Percentiles rank a stretch among this genome's conserved stretches.
phyloP scores from a whole-genome alignment of 495 filamentous ascomycete species.

The Aspergillus avenaceus region DNA sequence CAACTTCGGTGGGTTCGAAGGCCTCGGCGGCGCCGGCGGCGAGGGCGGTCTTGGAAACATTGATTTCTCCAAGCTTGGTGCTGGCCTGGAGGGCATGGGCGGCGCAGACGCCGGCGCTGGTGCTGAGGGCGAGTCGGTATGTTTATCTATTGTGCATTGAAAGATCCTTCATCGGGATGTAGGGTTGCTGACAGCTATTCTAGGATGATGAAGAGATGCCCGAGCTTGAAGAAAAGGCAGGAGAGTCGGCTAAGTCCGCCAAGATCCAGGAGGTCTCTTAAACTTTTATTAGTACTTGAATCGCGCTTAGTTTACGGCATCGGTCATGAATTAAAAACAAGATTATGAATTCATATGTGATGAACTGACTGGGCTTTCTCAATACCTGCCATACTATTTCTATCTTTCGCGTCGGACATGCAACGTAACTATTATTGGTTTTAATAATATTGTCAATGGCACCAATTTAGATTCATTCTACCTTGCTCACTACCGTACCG shows the following conservation, averaged over 20 bases:
- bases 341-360: constrained; percentile 10
- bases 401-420: too few relatives aligned
- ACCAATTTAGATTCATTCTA: too few relatives aligned
- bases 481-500: too few relatives aligned
- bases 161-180: constrained; percentile 1
- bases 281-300: constrained; percentile 7
- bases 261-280: constrained; percentile 60
- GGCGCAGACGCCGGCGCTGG: constrained; percentile 44
- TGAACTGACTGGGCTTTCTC: too few relatives aligned
- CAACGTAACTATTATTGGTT: too few relatives aligned
- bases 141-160: constrained; percentile 17
- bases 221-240: constrained; percentile 49
- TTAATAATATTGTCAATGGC: too few relatives aligned
- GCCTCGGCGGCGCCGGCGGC: constrained; percentile 42
- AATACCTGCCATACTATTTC: too few relatives aligned
- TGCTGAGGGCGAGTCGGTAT: constrained; percentile 53
- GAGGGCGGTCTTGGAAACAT: constrained; percentile 62
- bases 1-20: constrained; percentile 66
- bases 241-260: constrained; percentile 30
- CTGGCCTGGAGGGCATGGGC: constrained; percentile 37
- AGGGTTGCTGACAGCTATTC: constrained; percentile 28
- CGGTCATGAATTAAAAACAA: constrained; percentile 27
- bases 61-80: constrained; percentile 90
- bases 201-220: constrained; percentile 61
- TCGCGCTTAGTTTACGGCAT: constrained; percentile 9